Evolutionary conservation across 345 rosid genomes (phyloP), one percentile per base, ranked within the genome.

Genomic region (Bruguiera sexangula): DNA sequence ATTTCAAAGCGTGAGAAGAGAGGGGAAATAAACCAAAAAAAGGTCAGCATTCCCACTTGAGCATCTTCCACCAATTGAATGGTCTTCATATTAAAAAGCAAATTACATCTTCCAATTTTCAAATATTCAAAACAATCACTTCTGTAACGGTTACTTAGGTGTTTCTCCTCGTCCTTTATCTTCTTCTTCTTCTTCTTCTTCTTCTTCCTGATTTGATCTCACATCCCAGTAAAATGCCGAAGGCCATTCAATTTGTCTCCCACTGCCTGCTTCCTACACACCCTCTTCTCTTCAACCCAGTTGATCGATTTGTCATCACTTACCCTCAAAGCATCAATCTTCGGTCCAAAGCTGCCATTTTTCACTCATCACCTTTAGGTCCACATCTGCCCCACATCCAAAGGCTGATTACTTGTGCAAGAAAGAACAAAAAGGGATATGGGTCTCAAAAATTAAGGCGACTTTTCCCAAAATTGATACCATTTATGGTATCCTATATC

Each of bases 401-500:
- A n/a, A 77, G 67, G 18, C 72, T 78, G 34, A 10, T 74, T 36
- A 32, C 73, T 26, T 85, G 77, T 61, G 78, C 80, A 19, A 78
- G 77, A 68, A 87, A 72, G 76, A 69, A 30, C 62, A 82, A 63
- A 71, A 79, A 75, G 58, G 61, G 68, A 79, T 60, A 73, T 62
- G 83, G 83, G 67, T 76, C 68, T 68, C 71, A 32, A 63, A 76
- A 65, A 58, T 65, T 74, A 6, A 30, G 16, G 6, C 73, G 48
- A 62, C 24, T 75, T 43, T 59, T 79, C 60, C 79, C 86, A 60
- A 72, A 85, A 58, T 53, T 80, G 57, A 24, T 77, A 13, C 71
- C 79, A 59, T 27, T 75, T 64, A 8, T 79, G 65, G 85, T 82
- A 43, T 81, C 84, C 6, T 74, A 79, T 65, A 75, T 77, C 78